Conservation (phyloP, 208 protist genomes). For the Acanthamoeba lenticulata region DNA sequence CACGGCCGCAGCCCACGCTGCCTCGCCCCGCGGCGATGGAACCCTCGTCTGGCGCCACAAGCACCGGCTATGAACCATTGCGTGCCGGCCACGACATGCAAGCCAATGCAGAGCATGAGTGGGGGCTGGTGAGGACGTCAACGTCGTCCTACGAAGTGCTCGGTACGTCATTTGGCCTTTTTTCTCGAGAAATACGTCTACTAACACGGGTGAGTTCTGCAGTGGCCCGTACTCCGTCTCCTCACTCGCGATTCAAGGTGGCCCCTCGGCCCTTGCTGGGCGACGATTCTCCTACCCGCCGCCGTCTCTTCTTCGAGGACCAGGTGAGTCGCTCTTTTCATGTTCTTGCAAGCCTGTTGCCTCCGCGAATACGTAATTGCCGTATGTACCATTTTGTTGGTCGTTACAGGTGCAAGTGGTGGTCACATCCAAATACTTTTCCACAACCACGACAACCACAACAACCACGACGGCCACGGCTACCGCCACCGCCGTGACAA, state of each 20-base stretch:
- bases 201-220: too few species aligned
- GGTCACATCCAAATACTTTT: background rate
- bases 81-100: background rate
- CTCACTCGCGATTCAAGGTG: background rate
- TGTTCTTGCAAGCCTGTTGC: too few species aligned
- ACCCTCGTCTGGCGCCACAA: too few species aligned
- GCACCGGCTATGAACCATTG: too few species aligned
- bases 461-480: background rate
- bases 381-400: too few species aligned
- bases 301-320: background rate
- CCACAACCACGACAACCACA: background rate
- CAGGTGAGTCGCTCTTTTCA: too few species aligned
- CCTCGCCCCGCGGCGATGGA: too few species aligned
- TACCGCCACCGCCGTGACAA: background rate
- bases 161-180: background rate
- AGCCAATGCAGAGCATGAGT: background rate
- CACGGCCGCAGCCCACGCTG: too few species aligned
- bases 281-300: background rate
- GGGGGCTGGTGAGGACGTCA: background rate
- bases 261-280: background rate
- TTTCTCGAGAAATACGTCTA: too few species aligned
- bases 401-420: background rate
- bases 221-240: slow-evolving; percentile 4
- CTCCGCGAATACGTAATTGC: too few species aligned
- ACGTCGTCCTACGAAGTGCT: slow-evolving; percentile 31